phyloP scores from a whole-genome alignment of 1,139 yeast genomes.

The Meyerozyma athensensis region DNA sequence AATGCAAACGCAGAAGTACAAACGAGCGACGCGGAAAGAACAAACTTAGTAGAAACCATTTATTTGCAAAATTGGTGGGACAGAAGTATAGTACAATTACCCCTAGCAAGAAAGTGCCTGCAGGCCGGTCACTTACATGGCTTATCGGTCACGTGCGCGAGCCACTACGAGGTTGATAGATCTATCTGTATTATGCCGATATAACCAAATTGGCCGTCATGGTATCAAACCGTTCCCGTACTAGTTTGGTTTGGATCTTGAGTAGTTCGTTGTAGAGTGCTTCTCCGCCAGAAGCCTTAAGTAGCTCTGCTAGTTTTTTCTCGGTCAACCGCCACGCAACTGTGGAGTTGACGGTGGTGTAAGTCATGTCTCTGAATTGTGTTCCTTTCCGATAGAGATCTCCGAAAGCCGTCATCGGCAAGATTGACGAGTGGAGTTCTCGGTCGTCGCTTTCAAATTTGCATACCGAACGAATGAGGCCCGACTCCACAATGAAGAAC shows the following conservation, averaged over 20 bases:
- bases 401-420: slow-evolving; percentile 92
- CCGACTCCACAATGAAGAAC: slow-evolving; percentile 75
- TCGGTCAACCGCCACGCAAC: slow-evolving; percentile 69
- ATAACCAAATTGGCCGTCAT: slow-evolving; percentile 66
- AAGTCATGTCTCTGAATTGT: slow-evolving; percentile 37
- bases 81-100: background rate
- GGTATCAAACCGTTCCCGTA: slow-evolving; percentile 70
- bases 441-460: slow-evolving; percentile 50
- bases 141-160: background rate
- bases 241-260: slow-evolving; percentile 57
- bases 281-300: slow-evolving; percentile 38
- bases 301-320: slow-evolving; percentile 39
- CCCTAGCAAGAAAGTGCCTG: slow-evolving; percentile 1
- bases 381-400: slow-evolving; percentile 39
- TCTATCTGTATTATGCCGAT: slow-evolving; percentile 30
- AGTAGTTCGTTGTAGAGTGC: slow-evolving; percentile 67
- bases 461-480: slow-evolving; percentile 63
- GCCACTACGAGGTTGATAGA: background rate
- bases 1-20: background rate
- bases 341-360: slow-evolving; percentile 50
- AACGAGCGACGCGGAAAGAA: background rate
- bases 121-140: background rate
- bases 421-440: slow-evolving; percentile 66
- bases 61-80: background rate
- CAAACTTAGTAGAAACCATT: background rate